Evolutionary conservation across 176 grass and related monocot species (phyloP), one percentile per base, ranked within the genome.

Genomic region (Areca catechu): DNA sequence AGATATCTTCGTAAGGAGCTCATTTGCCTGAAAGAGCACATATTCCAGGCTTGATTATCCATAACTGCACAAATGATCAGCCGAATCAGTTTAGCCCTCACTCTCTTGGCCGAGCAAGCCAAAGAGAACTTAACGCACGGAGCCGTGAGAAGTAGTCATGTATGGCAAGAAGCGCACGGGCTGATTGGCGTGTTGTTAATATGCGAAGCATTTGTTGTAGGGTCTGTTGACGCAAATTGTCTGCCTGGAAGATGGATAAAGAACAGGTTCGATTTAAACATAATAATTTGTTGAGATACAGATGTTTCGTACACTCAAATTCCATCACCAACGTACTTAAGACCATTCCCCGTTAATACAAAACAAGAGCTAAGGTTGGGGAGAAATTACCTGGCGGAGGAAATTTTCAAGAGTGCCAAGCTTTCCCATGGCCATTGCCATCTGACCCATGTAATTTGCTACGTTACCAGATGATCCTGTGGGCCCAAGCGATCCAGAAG

Each of bases 351-450:
- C 34, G 34, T 43, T 1, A 1, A 43, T 43, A 43, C 14, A 43
- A 43, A 43, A 43, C 34, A 43, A 43, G 34, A 43, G 10, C 34
- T 43, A 43, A 43, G 34, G 10, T 43, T 24, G 57, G 56, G 16
- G 23, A 7, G 14, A 29, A 59, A 62, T 70, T 76, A 95, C 89
- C 84, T 95, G 89, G 7, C 72, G 84, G 48, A 95, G 81, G 65
- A 95, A 95, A 70, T 84, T 95, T 67, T 95, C 89, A 49, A 95
- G 81, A 54, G 81, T 95, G 16, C 84, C 89, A 21, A 95, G 80
- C 70, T 95, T 95, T 52, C 89, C 89, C 85, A 95, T 95, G 27
- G 89, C 89, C 89, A 95, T 95, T 18, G 89, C 89, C 89, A 95
- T 89, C 52, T 95, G 89, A 62, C 89, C 89, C 85, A 89, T 95